Percentiles rank a stretch among this genome's conserved stretches.
These are phyloP conservation scores for Rhodamnia argentea DNA, from an alignment of 345 rosid genomes.

Conservation along the genomic window DNA sequence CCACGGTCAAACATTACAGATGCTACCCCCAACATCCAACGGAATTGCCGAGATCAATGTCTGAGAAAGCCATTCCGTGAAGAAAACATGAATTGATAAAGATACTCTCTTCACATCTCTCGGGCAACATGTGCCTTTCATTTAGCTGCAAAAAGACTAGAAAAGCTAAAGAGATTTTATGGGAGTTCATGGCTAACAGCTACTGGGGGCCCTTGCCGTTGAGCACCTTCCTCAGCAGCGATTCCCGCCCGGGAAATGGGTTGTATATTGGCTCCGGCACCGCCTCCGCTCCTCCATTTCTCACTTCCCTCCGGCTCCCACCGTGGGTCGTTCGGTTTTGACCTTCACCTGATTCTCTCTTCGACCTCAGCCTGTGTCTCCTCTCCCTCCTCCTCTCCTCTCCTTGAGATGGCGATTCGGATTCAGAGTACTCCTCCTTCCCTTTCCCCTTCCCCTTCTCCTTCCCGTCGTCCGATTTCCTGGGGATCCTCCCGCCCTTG, in stretches of 20 bases:
- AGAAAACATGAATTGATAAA: not conserved
- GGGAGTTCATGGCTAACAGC: not conserved
- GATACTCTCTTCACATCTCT: not conserved
- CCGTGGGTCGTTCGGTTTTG: not conserved
- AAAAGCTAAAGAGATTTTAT: not conserved
- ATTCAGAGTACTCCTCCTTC: conserved; percentile 3
- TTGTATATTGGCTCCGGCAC: conserved; percentile 8
- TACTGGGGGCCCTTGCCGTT: conserved; percentile 2
- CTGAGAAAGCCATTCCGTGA: not conserved
- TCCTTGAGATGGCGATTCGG: not conserved
- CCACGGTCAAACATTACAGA: not conserved
- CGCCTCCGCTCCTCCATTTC: not conserved
- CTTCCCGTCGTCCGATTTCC: conserved; percentile 17
- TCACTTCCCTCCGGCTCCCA: not conserved
- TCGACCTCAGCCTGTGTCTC: conserved; percentile 12
- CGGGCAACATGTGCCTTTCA: not conserved
- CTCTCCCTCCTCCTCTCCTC: conserved; percentile 11
- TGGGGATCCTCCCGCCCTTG: conserved; percentile 65
- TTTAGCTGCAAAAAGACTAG: not conserved
- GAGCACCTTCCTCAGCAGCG: conserved; percentile 35
- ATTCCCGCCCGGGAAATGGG: conserved; percentile 69
- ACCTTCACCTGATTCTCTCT: not conserved
- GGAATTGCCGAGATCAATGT: not conserved
- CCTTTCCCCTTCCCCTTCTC: conserved; percentile 6
- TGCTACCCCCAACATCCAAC: not conserved